phyloP scores from a whole-genome alignment of 2,329 filamentous ascomycete species.

The Venturia asperata region DNA sequence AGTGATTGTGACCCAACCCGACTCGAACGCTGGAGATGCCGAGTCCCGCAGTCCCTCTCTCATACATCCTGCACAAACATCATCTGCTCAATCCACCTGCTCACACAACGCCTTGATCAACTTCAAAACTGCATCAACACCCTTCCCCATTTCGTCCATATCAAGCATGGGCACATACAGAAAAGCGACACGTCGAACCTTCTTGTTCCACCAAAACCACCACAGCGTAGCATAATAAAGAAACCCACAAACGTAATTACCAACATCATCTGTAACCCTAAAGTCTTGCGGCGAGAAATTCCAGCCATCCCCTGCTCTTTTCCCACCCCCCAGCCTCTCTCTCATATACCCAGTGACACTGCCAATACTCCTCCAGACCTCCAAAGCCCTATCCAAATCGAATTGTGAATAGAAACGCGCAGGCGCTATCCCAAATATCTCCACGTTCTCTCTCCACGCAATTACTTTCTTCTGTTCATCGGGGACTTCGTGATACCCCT shows the following conservation, averaged over 20 bases:
- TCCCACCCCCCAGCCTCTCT: not conserved
- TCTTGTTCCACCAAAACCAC: not conserved
- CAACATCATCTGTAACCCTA: not conserved
- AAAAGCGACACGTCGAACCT: not conserved
- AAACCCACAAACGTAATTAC: not conserved
- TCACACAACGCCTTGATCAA: not conserved
- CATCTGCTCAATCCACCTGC: not conserved
- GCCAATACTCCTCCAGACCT: not conserved
- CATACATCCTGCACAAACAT: not conserved
- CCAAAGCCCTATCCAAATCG: not conserved
- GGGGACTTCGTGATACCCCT: not conserved
- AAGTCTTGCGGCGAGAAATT: not conserved
- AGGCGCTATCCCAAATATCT: not conserved
- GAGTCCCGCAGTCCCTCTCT: not conserved
- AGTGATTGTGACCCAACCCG: not conserved
- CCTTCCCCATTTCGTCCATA: not conserved
- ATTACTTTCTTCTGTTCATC: not conserved
- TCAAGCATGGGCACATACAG: slow-evolving; percentile 1
- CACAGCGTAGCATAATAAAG: not conserved
- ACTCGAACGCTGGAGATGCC: not conserved
- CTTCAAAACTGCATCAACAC: not conserved
- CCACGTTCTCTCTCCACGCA: not conserved
- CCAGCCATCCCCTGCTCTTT: not conserved
- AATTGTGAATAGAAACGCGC: not conserved
- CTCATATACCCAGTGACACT: not conserved